phyloP scores from a whole-genome alignment of 306 rosid species.

The Cicer yamashitae region DNA sequence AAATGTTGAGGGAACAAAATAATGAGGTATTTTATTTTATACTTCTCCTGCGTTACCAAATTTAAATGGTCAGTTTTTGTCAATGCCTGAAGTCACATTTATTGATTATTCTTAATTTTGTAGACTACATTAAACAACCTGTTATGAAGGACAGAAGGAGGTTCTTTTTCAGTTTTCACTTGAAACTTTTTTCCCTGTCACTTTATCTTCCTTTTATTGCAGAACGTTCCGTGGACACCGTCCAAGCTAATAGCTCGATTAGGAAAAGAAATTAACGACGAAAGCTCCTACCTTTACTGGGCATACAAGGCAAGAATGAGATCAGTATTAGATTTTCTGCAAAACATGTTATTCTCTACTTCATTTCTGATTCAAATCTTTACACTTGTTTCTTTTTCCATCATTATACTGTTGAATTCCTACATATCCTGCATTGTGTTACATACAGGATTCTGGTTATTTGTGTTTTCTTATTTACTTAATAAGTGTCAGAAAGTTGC shows the following conservation, averaged over 20 bases:
- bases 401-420: constrained; percentile 4
- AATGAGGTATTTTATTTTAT: constrained; percentile 58
- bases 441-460: background rate
- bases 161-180: background rate
- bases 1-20: constrained; percentile 83
- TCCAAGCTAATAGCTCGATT: constrained; percentile 81
- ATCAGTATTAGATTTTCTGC: constrained; percentile 34
- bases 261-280: constrained; percentile 87
- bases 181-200: background rate
- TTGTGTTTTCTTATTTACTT: constrained; percentile 8
- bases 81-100: background rate
- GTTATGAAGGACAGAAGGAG: background rate
- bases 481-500: constrained; percentile 6
- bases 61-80: constrained; percentile 10
- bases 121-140: background rate
- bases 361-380: constrained; percentile 27
- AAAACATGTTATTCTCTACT: constrained; percentile 14
- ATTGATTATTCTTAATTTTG: background rate
- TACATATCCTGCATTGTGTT: background rate
- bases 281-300: constrained; percentile 91
- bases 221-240: constrained; percentile 85
- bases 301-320: constrained; percentile 72
- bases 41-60: constrained; percentile 1
- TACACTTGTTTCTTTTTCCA: background rate
- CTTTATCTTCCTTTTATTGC: constrained; percentile 31